Percentiles rank a stretch among this genome's conserved stretches.
phyloP scores from a whole-genome alignment of 2,329 filamentous ascomycete species.

The Neonectria sp. region DNA sequence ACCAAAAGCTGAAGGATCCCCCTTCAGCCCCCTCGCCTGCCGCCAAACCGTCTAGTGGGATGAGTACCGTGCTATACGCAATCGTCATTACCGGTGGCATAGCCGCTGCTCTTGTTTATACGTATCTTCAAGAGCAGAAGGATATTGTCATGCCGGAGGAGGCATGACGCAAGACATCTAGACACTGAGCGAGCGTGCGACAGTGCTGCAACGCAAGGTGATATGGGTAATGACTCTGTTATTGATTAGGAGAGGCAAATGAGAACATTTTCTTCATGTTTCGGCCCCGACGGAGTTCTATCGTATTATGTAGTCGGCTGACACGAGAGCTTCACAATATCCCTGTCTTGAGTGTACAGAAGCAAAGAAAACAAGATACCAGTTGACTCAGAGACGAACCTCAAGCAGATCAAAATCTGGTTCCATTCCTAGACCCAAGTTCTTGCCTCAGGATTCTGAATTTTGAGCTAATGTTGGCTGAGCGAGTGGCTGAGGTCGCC shows the following conservation, averaged over 20 bases:
- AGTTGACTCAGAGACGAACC: too few species aligned
- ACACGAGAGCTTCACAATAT: too few species aligned
- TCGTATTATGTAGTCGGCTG: not conserved
- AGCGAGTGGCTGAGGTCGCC: too few species aligned
- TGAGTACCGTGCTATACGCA: not conserved
- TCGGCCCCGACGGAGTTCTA: not conserved
- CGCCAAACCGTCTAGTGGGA: not conserved
- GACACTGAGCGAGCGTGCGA: not conserved
- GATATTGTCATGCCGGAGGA: not conserved
- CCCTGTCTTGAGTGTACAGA: too few species aligned
- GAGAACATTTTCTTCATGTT: not conserved
- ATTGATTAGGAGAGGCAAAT: not conserved
- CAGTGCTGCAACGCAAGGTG: not conserved
- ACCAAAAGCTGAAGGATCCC: not conserved
- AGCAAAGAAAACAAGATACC: too few species aligned
- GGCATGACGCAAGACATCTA: not conserved
- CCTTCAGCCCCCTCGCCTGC: not conserved
- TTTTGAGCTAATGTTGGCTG: too few species aligned
- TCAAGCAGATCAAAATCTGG: too few species aligned
- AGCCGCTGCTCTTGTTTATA: constrained; percentile 7
- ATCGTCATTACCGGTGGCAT: not conserved
- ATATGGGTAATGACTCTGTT: not conserved
- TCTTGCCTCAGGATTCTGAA: too few species aligned
- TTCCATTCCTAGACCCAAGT: too few species aligned
- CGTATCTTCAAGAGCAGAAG: constrained; percentile 11